These are phyloP conservation scores for Hyphodiscus sp. DNA, from an alignment of 2,329 filamentous ascomycete genomes.

Conservation along the genomic window DNA sequence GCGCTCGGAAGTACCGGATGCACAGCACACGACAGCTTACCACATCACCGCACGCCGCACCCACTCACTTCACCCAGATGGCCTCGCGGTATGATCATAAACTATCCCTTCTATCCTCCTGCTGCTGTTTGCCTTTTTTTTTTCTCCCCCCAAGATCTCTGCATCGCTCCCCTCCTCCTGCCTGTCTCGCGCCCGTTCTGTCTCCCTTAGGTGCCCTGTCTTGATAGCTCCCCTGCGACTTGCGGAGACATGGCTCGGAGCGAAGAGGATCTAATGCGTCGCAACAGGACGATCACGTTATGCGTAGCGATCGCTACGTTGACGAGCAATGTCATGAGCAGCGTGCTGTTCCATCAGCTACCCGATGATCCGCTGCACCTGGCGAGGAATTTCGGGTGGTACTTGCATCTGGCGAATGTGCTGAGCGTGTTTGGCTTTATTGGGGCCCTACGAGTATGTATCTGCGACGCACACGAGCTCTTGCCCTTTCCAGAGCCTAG, in stretches of 20 bases:
- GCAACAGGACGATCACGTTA: conserved; percentile 22
- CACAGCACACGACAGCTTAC: no score
- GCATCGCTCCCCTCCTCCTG: no score
- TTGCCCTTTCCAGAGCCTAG: neutral
- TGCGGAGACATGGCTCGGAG: neutral
- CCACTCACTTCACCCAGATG: no score
- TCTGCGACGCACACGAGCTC: neutral
- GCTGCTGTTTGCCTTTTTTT: no score
- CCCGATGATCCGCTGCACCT: conserved; percentile 30
- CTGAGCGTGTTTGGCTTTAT: conserved; percentile 36
- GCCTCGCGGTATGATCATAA: no score
- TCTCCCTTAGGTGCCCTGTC: neutral
- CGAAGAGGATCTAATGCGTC: neutral
- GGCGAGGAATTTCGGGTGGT: conserved; percentile 30
- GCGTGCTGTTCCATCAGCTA: conserved; percentile 26
- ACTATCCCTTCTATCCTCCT: no score
- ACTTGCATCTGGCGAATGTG: conserved; percentile 34
- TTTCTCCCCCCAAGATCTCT: no score
- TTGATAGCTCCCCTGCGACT: neutral
- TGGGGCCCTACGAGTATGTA: conserved; percentile 37
- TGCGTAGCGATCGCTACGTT: conserved; percentile 25
- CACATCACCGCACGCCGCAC: no score
- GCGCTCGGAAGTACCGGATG: no score
- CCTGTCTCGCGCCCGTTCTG: neutral
- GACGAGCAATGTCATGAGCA: conserved; percentile 26